A percentile compares a stretch with the other conserved stretches of the same genome.
Evolutionary conservation across 768 basidiomycete species (phyloP).

Genomic region (Rickenella mellea): DNA sequence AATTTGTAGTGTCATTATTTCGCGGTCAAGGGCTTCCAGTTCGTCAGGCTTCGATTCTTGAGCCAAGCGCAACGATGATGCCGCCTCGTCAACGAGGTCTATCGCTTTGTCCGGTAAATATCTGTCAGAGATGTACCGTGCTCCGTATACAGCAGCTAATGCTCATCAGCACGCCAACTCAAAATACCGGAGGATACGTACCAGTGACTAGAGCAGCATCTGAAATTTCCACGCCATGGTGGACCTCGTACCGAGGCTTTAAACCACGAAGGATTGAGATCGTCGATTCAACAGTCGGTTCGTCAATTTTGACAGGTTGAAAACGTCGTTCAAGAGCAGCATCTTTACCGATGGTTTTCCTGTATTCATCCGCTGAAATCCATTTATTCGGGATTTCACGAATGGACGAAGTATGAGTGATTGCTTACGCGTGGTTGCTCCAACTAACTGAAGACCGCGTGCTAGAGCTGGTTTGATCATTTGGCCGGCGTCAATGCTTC

Average conservation of each 20-base stretch:
- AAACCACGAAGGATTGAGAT: conserved; percentile 83
- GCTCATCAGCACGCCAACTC: background rate
- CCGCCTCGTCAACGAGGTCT: conserved; percentile 90
- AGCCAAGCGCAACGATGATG: conserved; percentile 75
- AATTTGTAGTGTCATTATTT: conserved; percentile 81
- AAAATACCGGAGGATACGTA: conserved; percentile 16
- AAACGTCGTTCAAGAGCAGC: conserved; percentile 87
- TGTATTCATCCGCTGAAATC: conserved; percentile 67
- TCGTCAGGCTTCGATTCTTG: conserved; percentile 86
- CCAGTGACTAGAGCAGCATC: conserved; percentile 84
- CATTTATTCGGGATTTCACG: background rate
- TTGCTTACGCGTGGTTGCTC: conserved; percentile 76
- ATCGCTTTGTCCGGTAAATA: conserved; percentile 89
- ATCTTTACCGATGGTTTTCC: conserved; percentile 87
- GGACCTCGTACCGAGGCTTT: conserved; percentile 79
- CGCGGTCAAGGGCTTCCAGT: conserved; percentile 72
- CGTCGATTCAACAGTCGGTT: conserved; percentile 77
- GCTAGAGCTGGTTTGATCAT: conserved; percentile 93
- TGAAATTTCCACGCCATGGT: conserved; percentile 88
- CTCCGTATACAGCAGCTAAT: conserved; percentile 71
- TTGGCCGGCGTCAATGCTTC: conserved; percentile 84
- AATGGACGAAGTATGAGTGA: background rate
- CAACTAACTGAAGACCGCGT: conserved; percentile 78
- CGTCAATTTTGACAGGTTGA: conserved; percentile 82
- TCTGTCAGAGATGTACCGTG: conserved; percentile 80